These are phyloP conservation scores for Suillus occidentalis DNA, from an alignment of 768 basidiomycete genomes.

Conservation along the genomic window DNA sequence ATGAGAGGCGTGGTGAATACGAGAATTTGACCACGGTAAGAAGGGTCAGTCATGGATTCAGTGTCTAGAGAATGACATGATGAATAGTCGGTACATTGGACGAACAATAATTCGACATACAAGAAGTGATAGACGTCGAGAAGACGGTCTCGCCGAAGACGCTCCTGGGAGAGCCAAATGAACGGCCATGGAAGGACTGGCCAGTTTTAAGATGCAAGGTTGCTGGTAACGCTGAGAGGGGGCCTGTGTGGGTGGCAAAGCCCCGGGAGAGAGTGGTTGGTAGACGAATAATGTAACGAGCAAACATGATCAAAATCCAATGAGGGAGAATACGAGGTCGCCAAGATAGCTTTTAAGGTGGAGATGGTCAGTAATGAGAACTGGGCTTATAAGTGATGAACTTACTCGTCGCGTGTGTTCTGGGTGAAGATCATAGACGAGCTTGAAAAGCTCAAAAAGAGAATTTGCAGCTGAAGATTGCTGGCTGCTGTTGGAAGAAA, in stretches of 20 bases:
- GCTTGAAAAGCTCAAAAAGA: slow-evolving; percentile 24
- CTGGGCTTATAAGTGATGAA: slow-evolving; percentile 12
- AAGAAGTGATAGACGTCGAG: slow-evolving; percentile 97
- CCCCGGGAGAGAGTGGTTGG: slow-evolving; percentile 51
- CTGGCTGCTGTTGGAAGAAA: neutral
- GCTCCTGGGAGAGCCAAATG: slow-evolving; percentile 86
- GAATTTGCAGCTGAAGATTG: slow-evolving; percentile 2
- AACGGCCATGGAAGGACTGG: slow-evolving; percentile 85
- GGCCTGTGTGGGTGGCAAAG: slow-evolving; percentile 65
- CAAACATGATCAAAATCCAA: slow-evolving; percentile 50
- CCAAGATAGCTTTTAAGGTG: slow-evolving; percentile 68
- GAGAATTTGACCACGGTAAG: slow-evolving; percentile 95
- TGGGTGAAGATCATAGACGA: slow-evolving; percentile 81
- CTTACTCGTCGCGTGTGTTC: slow-evolving; percentile 88
- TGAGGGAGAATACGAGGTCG: slow-evolving; percentile 86
- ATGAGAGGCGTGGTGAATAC: slow-evolving; percentile 99
- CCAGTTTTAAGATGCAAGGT: slow-evolving; percentile 91
- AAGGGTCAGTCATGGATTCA: slow-evolving; percentile 99
- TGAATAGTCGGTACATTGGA: slow-evolving; percentile 6
- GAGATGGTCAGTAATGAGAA: slow-evolving; percentile 22
- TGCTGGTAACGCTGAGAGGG: slow-evolving; percentile 60
- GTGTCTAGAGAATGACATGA: slow-evolving; percentile 63
- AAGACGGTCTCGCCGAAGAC: slow-evolving; percentile 98
- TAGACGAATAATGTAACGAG: slow-evolving; percentile 51
- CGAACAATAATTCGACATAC: slow-evolving; percentile 44